A percentile compares a stretch with the other conserved stretches of the same genome.
phyloP scores from a whole-genome alignment of 805 yeast genomes.

The Schwanniomyces polymorphus region DNA sequence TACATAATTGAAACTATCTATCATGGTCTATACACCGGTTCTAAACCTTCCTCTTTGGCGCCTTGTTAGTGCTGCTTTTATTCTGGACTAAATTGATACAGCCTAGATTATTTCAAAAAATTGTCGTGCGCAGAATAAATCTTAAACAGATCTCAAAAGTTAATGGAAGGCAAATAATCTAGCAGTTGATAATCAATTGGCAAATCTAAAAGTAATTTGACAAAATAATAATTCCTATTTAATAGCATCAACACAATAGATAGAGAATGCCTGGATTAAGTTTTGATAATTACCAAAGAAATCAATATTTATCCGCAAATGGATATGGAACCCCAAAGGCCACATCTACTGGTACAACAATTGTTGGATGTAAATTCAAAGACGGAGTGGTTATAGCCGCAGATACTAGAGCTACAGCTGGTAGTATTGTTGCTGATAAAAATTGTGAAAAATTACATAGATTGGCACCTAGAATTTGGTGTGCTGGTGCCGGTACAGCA shows the following conservation, averaged over 20 bases:
- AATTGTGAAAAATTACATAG: constrained; percentile 95
- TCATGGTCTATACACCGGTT: constrained; percentile 4
- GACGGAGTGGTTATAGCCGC: constrained; percentile 98
- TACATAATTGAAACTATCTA: constrained; percentile 49
- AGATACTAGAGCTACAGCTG: constrained; percentile 97
- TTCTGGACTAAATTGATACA: neutral
- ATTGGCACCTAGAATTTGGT: constrained; percentile 90
- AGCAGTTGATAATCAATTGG: neutral
- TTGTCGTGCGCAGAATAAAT: constrained; percentile 2
- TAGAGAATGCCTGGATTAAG: constrained; percentile 78
- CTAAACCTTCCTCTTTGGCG: neutral
- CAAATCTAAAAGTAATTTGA: neutral
- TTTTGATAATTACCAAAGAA: constrained; percentile 93
- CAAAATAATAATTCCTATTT: neutral
- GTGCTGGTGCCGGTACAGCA: constrained; percentile 99
- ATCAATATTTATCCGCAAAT: constrained; percentile 64
- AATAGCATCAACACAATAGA: neutral
- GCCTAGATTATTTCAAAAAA: neutral
- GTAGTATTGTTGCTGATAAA: constrained; percentile 95
- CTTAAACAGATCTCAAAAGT: constrained; percentile 1
- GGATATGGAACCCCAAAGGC: constrained; percentile 83
- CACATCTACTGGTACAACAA: constrained; percentile 98
- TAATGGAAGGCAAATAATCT: constrained; percentile 2
- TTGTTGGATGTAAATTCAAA: constrained; percentile 90
- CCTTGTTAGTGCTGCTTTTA: neutral